Conservation (phyloP, 148 eudicot genomes). For the Limonium bicolor region DNA sequence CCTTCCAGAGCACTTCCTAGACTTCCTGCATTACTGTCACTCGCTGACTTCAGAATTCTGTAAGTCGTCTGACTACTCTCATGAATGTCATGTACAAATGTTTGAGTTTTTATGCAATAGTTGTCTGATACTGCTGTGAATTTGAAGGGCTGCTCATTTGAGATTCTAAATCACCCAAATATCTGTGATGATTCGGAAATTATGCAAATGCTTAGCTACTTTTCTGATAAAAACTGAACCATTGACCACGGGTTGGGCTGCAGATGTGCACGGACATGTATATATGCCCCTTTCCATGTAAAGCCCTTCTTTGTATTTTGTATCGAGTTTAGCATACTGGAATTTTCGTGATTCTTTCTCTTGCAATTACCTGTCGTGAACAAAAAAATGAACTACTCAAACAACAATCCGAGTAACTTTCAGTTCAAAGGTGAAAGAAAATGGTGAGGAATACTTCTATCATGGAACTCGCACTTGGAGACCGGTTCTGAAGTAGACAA, state of each 20-base stretch:
- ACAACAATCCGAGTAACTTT: conserved; percentile 37
- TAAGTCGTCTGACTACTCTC: too few species aligned
- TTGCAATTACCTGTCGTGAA: conserved; percentile 64
- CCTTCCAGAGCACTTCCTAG: conserved; percentile 42
- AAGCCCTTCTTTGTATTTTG: neutral
- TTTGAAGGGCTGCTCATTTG: conserved; percentile 59
- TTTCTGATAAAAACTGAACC: conserved; percentile 65
- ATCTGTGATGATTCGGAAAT: conserved; percentile 39
- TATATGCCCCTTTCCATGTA: too few species aligned
- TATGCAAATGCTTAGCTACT: conserved; percentile 55
- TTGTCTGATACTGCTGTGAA: too few species aligned
- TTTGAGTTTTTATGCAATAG: too few species aligned
- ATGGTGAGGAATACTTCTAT: conserved; percentile 55
- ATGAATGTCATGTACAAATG: too few species aligned
- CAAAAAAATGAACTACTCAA: conserved; percentile 31
- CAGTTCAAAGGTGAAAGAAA: conserved; percentile 71
- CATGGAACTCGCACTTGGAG: conserved; percentile 69
- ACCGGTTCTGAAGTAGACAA: too few species aligned
- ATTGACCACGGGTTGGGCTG: conserved; percentile 68
- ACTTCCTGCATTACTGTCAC: conserved; percentile 76
- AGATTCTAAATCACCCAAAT: conserved; percentile 58
- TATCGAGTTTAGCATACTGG: neutral
- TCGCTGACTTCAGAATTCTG: conserved; percentile 55
- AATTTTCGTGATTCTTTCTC: neutral
- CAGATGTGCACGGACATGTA: conserved; percentile 97